Base-by-base conservation (phyloP, 1,284 basidiomycete species). In the Ceratobasidium sp. region DNA sequence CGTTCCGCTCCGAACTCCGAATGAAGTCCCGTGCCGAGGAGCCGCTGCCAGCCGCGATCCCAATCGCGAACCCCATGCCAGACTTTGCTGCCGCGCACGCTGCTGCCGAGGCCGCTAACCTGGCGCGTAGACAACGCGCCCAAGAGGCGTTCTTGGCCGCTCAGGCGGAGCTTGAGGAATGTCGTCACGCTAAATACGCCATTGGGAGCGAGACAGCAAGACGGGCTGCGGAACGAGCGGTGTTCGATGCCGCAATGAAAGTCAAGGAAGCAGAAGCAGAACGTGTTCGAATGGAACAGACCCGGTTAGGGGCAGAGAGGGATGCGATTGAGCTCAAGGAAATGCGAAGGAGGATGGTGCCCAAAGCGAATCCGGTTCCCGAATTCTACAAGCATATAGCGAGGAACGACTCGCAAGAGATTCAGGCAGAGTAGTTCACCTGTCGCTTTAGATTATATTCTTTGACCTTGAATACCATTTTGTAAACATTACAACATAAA, bases 191-290 rank as follows among this genome's bases (percentile, higher is more conserved):
- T 13, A 67, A 67, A 42, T 22, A 54, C 15, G 52, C 29, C 27
- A 67, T 67, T 45, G 64, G 64, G 40, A 29, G 64, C 34, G 64
- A 55, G 40, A 67, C 64, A n/a, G 64, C 64, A 29, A 34, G 64
- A 22, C 64, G 64, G 20, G 64, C 64, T 12, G 64, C 64, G 3
- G 64, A 67, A 29, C 50, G 64, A n/a, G 64, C 64, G 7, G 64
- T 67, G 17, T 67, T 67, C 38, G 64, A 67, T 25, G 64, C 64
- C 20, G 64, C 64, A 31, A 43, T 67, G 52, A 67, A 35, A 22
- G 64, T 67, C 22, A 67, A 67, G 20, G 64, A 67, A 35, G 64
- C 64, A 5, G 64, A 67, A 32, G 52, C 64, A 7, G 64, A 67
- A 45, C 50, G 64, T 2, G 17, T 54, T 35, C 64, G 64, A 12